These are phyloP conservation scores for Eucalyptus erythrocorys DNA, from an alignment of 345 rosid species.

Conservation along the genomic window DNA sequence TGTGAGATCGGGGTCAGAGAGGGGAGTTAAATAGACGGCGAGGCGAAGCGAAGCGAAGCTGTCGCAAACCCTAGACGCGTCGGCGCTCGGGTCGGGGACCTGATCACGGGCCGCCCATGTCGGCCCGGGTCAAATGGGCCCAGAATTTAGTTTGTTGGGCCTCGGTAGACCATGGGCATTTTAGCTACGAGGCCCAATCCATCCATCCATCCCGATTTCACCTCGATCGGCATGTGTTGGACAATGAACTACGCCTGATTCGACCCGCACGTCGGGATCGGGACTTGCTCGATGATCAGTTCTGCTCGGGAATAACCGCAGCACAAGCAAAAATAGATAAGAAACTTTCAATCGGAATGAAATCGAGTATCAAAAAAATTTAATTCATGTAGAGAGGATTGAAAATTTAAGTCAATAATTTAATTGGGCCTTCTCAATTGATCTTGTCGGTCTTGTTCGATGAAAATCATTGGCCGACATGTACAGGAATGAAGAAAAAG, in stretches of 20 bases:
- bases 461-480: neutral
- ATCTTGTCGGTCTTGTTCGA: accelerated
- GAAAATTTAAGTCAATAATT: accelerated
- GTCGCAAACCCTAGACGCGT: accelerated
- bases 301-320: neutral
- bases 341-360: neutral
- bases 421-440: neutral
- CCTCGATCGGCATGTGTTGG: neutral
- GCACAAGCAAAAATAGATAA: neutral
- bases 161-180: neutral
- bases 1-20: accelerated
- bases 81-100: neutral
- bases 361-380: neutral
- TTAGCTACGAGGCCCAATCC: accelerated
- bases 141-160: accelerated
- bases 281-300: neutral
- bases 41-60: neutral
- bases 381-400: accelerated
- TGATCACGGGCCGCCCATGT: neutral
- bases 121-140: neutral
- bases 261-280: neutral
- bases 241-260: neutral
- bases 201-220: neutral
- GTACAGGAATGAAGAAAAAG: neutral
- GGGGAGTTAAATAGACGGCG: neutral